Percentiles rank a stretch among this genome's conserved stretches.
phyloP scores from a whole-genome alignment of 179 eudicot species.

The Sideroxylon spinosum region DNA sequence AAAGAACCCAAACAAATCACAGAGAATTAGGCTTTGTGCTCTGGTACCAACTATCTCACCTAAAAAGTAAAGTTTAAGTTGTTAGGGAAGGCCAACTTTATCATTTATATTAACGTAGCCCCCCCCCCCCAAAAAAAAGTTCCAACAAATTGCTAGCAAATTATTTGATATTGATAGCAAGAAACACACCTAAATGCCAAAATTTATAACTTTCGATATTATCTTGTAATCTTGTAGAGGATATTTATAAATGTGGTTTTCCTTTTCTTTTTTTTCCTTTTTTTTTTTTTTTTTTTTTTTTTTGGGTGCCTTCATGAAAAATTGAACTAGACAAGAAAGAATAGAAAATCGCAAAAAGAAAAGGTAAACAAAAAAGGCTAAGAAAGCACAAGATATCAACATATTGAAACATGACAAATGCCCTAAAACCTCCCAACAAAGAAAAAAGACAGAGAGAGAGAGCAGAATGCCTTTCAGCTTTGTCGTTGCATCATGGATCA shows the following conservation, averaged over 20 bases:
- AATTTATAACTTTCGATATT: neutral
- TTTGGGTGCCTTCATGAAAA: neutral
- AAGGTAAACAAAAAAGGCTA: neutral
- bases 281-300: too few relatives aligned
- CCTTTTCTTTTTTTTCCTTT: neutral
- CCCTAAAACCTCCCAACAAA: neutral
- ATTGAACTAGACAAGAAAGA: neutral
- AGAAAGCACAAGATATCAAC: conserved; percentile 3
- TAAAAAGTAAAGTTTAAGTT: neutral
- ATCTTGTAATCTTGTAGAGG: neutral
- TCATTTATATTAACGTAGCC: too few relatives aligned
- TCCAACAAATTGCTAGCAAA: neutral
- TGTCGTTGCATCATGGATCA: neutral
- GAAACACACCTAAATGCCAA: neutral
- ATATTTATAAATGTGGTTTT: neutral
- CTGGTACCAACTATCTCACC: too few relatives aligned
- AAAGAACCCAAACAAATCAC: neutral
- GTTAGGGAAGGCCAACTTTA: neutral
- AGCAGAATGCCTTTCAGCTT: neutral
- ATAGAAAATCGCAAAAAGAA: neutral
- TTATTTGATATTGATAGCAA: neutral
- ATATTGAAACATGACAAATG: neutral
- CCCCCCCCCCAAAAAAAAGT: too few relatives aligned
- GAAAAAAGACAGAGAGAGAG: neutral
- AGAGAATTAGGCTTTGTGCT: too few relatives aligned